These are phyloP conservation scores for Botrytis cinerea DNA, from an alignment of 2,329 filamentous ascomycete species.

Conservation along the genomic window DNA sequence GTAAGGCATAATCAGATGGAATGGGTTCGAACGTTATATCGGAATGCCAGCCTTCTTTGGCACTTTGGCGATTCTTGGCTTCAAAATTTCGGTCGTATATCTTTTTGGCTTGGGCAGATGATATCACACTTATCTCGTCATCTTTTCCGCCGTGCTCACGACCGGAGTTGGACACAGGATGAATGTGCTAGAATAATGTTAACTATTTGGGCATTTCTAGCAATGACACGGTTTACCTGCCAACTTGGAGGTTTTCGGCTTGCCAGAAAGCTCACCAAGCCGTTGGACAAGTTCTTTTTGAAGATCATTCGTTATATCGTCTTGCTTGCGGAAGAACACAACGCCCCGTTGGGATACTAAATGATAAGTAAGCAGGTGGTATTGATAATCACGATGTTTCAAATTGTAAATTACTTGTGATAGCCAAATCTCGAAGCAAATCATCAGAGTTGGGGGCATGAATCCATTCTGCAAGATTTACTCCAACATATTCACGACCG, in stretches of 20 bases:
- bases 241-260: conserved; percentile 55
- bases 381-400: conserved; percentile 7
- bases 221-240: neutral
- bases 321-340: conserved; percentile 68
- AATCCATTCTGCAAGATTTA: conserved; percentile 50
- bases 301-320: conserved; percentile 60
- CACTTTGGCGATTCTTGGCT: conserved; percentile 49
- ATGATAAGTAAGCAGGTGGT: conserved; percentile 10
- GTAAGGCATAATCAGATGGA: conserved; percentile 62
- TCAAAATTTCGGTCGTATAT: conserved; percentile 49
- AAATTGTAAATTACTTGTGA: conserved; percentile 43
- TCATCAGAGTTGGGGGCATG: conserved; percentile 50
- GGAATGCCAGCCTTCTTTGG: conserved; percentile 56
- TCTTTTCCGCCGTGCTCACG: conserved; percentile 57
- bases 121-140: conserved; percentile 64
- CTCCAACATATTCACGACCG: conserved; percentile 47
- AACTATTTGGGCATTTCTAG: neutral
- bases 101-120: conserved; percentile 56
- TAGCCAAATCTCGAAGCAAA: conserved; percentile 52
- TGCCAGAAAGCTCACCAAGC: conserved; percentile 59
- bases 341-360: conserved; percentile 68
- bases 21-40: conserved; percentile 67
- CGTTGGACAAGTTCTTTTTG: conserved; percentile 66
- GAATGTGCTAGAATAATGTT: conserved; percentile 51
- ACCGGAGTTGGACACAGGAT: conserved; percentile 57